Percentiles rank a stretch among this genome's conserved stretches.
phyloP scores from a whole-genome alignment of 2,329 filamentous ascomycete species.

The Emericellopsis atlantica region DNA sequence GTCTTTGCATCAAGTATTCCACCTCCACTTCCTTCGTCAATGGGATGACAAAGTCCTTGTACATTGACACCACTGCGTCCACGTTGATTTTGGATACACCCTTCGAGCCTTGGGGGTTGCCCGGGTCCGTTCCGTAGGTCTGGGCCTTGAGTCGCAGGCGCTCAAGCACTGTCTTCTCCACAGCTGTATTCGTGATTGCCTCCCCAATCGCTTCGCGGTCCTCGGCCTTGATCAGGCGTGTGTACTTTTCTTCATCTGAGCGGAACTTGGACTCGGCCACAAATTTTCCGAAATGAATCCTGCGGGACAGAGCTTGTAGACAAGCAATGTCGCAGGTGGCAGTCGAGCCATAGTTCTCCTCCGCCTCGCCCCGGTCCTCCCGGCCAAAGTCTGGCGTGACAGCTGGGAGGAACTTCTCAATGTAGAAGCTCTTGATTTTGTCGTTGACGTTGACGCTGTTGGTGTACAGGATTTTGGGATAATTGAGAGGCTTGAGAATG shows the following conservation, averaged over 20 bases:
- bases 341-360: conserved; percentile 91
- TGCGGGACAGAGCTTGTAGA: conserved; percentile 76
- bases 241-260: conserved; percentile 70
- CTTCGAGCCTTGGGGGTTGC: conserved; percentile 37
- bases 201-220: conserved; percentile 74
- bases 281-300: conserved; percentile 97
- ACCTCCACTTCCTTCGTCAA: conserved; percentile 98
- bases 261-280: conserved; percentile 93
- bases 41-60: conserved; percentile 86
- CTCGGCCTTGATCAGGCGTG: conserved; percentile 64
- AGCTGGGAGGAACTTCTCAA: conserved; percentile 67
- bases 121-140: conserved; percentile 88
- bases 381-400: conserved; percentile 70
- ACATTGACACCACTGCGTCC: conserved; percentile 83
- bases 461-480: conserved; percentile 74
- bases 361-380: conserved; percentile 67
- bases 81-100: conserved; percentile 75
- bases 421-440: conserved; percentile 77
- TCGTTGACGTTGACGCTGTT: conserved; percentile 88
- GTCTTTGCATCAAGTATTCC: conserved; percentile 91
- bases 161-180: conserved; percentile 87
- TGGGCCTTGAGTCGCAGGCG: conserved; percentile 76
- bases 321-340: conserved; percentile 85
- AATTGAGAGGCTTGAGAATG: conserved; percentile 77
- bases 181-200: conserved; percentile 79